Evolutionary conservation across 768 basidiomycete genomes (phyloP).

Genomic region (Mrakia hoshinonis): DNA sequence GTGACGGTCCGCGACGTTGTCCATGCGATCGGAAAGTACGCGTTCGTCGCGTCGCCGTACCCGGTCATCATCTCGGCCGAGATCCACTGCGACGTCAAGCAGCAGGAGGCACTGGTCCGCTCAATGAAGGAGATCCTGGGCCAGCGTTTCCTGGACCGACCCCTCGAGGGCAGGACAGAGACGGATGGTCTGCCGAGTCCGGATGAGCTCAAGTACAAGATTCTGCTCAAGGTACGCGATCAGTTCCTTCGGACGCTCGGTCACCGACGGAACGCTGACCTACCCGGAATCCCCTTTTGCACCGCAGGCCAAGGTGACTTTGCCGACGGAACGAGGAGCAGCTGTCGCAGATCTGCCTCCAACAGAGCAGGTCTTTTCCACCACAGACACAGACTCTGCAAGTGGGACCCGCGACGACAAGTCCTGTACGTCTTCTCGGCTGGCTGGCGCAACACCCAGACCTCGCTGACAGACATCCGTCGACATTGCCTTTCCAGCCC

Average conservation of each 20-base stretch:
- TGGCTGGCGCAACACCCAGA: too few species aligned
- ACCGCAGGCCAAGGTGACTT: background rate
- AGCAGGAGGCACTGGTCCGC: conserved; percentile 68
- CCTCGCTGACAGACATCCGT: too few species aligned
- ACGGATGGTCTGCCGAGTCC: conserved; percentile 66
- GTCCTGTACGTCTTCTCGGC: background rate
- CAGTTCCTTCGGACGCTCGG: background rate
- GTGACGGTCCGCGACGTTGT: conserved; percentile 73
- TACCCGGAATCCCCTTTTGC: background rate
- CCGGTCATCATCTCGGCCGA: conserved; percentile 90
- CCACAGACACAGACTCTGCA: conserved; percentile 19
- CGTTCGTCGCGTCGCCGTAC: conserved; percentile 80
- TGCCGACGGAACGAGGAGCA: conserved; percentile 6
- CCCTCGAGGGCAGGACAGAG: conserved; percentile 41
- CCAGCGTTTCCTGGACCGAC: conserved; percentile 41
- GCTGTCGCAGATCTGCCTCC: background rate
- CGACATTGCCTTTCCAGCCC: background rate
- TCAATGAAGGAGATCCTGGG: conserved; percentile 65
- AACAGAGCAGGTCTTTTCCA: conserved; percentile 10
- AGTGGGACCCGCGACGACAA: background rate
- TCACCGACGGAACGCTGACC: too few species aligned
- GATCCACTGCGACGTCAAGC: conserved; percentile 67
- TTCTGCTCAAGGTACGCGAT: conserved; percentile 69
- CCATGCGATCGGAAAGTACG: conserved; percentile 75
- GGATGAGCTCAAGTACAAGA: conserved; percentile 62